phyloP scores from a whole-genome alignment of 371 early-diverging fungal genomes.

The Mucor circinelloides region DNA sequence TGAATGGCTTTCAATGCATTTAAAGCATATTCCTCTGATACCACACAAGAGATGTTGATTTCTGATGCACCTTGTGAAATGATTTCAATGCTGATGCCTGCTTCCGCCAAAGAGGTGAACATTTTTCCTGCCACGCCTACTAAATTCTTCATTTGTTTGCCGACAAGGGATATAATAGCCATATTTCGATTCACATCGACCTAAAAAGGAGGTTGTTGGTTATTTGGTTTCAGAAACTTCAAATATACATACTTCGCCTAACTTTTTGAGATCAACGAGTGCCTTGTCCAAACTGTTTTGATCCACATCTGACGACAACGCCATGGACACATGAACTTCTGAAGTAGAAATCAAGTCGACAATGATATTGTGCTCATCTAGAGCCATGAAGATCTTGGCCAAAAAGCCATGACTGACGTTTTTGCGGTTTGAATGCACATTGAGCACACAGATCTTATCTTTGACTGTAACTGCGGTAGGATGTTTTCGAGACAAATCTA shows the following conservation, averaged over 20 bases:
- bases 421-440: slow-evolving; percentile 94
- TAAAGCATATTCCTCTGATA: slow-evolving; percentile 67
- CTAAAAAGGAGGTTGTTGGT: slow-evolving; percentile 17
- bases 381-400: slow-evolving; percentile 87
- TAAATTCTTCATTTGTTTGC: slow-evolving; percentile 93
- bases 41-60: slow-evolving; percentile 97
- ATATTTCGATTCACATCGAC: slow-evolving; percentile 77
- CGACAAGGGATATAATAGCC: slow-evolving; percentile 96
- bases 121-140: slow-evolving; percentile 93
- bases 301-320: slow-evolving; percentile 70
- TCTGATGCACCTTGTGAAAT: slow-evolving; percentile 97
- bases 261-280: slow-evolving; percentile 63
- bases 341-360: slow-evolving; percentile 96
- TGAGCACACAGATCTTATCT: slow-evolving; percentile 88
- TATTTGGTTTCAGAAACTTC: not conserved
- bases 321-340: slow-evolving; percentile 97
- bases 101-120: slow-evolving; percentile 89
- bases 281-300: slow-evolving; percentile 68
- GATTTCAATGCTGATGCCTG: slow-evolving; percentile 96
- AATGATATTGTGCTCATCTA: slow-evolving; percentile 86
- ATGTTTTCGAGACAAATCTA: slow-evolving; percentile 67
- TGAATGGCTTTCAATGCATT: slow-evolving; percentile 91
- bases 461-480: slow-evolving; percentile 98
- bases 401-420: slow-evolving; percentile 94
- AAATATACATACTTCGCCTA: slow-evolving; percentile 62